A percentile compares a stretch with the other conserved stretches of the same genome.
phyloP scores from a whole-genome alignment of 495 filamentous ascomycete species.

The Pseudevernia furfuracea region DNA sequence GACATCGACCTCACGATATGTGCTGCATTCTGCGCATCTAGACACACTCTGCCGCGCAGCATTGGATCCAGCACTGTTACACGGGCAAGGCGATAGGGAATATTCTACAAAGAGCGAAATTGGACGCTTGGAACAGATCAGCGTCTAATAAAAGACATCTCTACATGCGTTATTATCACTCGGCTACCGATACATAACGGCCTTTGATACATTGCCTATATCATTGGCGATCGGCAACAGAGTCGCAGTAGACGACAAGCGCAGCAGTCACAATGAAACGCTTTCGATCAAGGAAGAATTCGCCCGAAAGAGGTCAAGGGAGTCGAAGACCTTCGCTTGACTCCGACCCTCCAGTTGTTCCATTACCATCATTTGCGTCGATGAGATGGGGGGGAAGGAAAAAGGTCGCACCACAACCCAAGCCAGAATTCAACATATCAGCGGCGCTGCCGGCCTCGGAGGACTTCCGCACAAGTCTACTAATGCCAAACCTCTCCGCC shows the following conservation, averaged over 20 bases:
- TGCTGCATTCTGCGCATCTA: conserved; percentile 5
- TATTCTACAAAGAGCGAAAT: neutral
- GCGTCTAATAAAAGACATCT: conserved; percentile 4
- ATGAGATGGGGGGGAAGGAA: conserved; percentile 55
- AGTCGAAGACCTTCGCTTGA: conserved; percentile 38
- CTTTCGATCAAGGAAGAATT: conserved; percentile 32
- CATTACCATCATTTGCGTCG: conserved; percentile 30
- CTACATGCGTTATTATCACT: conserved; percentile 10
- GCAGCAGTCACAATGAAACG: conserved; percentile 29
- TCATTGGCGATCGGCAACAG: conserved; percentile 5
- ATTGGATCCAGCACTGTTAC: conserved; percentile 8
- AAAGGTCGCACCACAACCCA: conserved; percentile 46
- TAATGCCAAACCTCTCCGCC: conserved; percentile 92
- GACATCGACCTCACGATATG: neutral
- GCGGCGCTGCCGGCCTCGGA: conserved; percentile 71
- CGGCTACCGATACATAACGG: conserved; percentile 1
- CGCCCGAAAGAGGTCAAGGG: conserved; percentile 19
- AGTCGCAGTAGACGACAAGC: conserved; percentile 18
- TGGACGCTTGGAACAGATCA: conserved; percentile 3
- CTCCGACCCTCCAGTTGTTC: conserved; percentile 22
- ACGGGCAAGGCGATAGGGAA: neutral
- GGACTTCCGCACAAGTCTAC: conserved; percentile 90
- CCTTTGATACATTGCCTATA: neutral
- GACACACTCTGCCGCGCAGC: neutral
- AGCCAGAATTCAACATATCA: conserved; percentile 62